These are phyloP conservation scores for Cenchrus americanus DNA, from an alignment of 176 grass and related monocot species.

Conservation along the genomic window DNA sequence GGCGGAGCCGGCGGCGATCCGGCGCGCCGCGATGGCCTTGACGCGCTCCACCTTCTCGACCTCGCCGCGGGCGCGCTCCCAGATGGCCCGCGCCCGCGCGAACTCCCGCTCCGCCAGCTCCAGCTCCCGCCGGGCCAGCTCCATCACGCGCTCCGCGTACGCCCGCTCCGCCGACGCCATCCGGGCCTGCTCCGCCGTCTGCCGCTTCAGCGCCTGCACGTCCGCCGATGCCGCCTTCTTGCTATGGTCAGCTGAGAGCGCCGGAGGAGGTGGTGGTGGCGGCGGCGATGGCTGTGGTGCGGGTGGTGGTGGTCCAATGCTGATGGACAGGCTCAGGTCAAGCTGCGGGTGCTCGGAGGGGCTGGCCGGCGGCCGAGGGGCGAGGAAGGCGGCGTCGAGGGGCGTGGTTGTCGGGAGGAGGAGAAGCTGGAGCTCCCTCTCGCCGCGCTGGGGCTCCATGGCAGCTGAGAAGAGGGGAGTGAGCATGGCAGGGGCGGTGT, in stretches of 20 bases:
- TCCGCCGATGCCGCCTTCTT: constrained; percentile 8
- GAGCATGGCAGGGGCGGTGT: constrained; percentile 6
- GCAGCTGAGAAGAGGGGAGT: constrained; percentile 36
- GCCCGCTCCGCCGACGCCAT: constrained; percentile 68
- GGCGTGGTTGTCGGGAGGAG: constrained; percentile 47
- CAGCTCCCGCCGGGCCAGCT: constrained; percentile 74
- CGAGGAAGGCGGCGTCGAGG: neutral
- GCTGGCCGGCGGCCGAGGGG: neutral
- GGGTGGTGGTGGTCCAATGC: constrained; percentile 29
- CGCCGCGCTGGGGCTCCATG: constrained; percentile 60
- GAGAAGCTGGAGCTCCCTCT: constrained; percentile 57
- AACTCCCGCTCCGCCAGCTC: constrained; percentile 81
- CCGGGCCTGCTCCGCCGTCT: constrained; percentile 71
- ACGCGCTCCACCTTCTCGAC: constrained; percentile 76
- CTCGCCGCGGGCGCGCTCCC: constrained; percentile 73
- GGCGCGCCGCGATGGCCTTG: constrained; percentile 57
- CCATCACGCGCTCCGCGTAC: constrained; percentile 76
- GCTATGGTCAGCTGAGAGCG: neutral
- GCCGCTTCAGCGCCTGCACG: constrained; percentile 56
- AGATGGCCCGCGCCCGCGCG: constrained; percentile 67
- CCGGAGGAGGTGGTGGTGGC: neutral
- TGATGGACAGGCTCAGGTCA: constrained; percentile 80
- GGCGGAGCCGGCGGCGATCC: constrained; percentile 46
- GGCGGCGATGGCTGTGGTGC: neutral
- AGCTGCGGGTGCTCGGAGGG: constrained; percentile 43